These are phyloP conservation scores for Ceratocystis cacaofunesta DNA, from an alignment of 2,329 filamentous ascomycete genomes.

Conservation along the genomic window DNA sequence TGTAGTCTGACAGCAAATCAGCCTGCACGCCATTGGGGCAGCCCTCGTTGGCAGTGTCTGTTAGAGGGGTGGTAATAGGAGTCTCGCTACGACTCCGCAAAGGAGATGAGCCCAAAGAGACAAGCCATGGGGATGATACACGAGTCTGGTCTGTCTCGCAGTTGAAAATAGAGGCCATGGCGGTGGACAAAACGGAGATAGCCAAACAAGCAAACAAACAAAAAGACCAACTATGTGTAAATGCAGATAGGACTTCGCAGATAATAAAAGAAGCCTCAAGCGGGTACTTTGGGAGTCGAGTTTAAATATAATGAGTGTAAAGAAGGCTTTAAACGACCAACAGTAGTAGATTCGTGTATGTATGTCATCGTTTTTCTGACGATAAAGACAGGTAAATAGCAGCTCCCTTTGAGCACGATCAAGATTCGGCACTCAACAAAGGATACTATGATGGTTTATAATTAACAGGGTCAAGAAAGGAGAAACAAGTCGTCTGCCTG, in stretches of 20 bases:
- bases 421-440: background rate
- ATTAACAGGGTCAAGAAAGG: background rate
- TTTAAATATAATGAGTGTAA: background rate
- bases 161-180: conserved; percentile 90
- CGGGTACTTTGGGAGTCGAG: background rate
- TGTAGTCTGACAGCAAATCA: conserved; percentile 42
- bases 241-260: too few species aligned
- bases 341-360: conserved; percentile 7
- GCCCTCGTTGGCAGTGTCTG: background rate
- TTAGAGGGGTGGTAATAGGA: conserved; percentile 21
- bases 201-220: background rate
- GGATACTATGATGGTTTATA: background rate
- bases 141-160: conserved; percentile 78
- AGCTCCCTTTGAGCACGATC: background rate
- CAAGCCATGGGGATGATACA: conserved; percentile 82
- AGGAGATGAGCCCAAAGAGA: conserved; percentile 31
- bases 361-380: conserved; percentile 13
- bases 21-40: conserved; percentile 18
- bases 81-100: conserved; percentile 8
- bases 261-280: background rate
- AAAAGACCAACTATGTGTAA: background rate
- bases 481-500: background rate
- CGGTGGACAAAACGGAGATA: conserved; percentile 14
- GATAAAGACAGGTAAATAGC: conserved; percentile 5
- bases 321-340: background rate